These are phyloP conservation scores for Whalleya microplaca DNA, from an alignment of 2,329 filamentous ascomycete genomes.

Conservation along the genomic window DNA sequence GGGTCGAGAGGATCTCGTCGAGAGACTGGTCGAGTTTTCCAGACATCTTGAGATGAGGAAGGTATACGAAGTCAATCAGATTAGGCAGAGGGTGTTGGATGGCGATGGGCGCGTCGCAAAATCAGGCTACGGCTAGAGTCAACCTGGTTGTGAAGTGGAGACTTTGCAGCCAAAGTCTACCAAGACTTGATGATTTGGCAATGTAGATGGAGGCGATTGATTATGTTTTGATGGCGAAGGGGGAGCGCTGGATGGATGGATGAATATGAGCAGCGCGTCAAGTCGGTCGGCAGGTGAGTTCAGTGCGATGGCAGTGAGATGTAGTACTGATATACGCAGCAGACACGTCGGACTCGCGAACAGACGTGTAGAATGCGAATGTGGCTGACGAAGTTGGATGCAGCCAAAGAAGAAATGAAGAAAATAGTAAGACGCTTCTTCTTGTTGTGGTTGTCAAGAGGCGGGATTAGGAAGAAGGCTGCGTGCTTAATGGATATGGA, in stretches of 20 bases:
- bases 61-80: conserved; percentile 52
- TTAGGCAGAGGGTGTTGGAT: conserved; percentile 25
- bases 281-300: conserved; percentile 5
- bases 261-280: conserved; percentile 3
- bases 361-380: conserved; percentile 9
- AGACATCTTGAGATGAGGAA: conserved; percentile 67
- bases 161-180: conserved; percentile 11
- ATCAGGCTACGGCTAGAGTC: conserved; percentile 24
- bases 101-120: conserved; percentile 31
- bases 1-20: conserved; percentile 91
- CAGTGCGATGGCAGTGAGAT: conserved; percentile 1
- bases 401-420: conserved; percentile 32
- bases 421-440: conserved; percentile 21
- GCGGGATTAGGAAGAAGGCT: conserved; percentile 14
- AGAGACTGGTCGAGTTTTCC: conserved; percentile 96
- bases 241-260: conserved; percentile 4
- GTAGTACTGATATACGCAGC: neutral
- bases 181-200: conserved; percentile 7
- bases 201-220: conserved; percentile 2
- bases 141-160: conserved; percentile 14
- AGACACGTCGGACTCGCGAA: conserved; percentile 15
- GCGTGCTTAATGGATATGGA: neutral
- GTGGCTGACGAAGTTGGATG: conserved; percentile 41
- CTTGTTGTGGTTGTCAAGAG: conserved; percentile 18
- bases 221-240: conserved; percentile 6